A percentile compares a stretch with the other conserved stretches of the same genome.
Conservation (phyloP, 345 rosid genomes). For the Eucalyptus pauciflora region DNA sequence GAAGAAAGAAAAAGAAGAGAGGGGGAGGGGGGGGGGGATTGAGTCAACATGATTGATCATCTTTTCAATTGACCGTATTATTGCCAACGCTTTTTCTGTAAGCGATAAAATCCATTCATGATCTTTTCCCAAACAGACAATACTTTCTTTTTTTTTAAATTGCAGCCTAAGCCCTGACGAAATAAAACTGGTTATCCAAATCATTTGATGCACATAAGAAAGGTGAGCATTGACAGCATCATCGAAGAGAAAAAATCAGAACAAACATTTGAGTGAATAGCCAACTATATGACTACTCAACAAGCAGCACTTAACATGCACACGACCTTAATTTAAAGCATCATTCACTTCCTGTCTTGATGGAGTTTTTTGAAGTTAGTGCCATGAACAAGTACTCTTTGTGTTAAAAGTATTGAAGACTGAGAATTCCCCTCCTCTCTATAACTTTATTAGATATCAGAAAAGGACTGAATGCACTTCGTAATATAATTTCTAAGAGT, state of each 20-base stretch:
- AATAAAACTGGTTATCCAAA: not conserved
- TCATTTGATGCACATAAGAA: not conserved
- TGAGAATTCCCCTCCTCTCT: not conserved
- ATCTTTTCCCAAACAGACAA: not conserved
- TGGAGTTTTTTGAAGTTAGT: not conserved
- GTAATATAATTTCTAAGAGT: not conserved
- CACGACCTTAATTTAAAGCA: not conserved
- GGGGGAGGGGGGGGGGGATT: rapidly evolving
- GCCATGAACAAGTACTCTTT: not conserved
- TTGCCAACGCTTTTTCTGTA: not conserved
- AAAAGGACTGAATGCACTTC: not conserved
- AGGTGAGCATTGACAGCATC: not conserved
- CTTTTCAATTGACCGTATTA: not conserved
- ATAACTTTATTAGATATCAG: not conserved
- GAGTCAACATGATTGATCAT: not conserved
- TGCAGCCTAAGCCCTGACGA: not conserved
- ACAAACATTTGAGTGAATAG: not conserved
- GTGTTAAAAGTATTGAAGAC: not conserved
- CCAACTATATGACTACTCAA: not conserved
- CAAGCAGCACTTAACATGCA: not conserved
- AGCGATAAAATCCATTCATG: not conserved
- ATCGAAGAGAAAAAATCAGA: not conserved
- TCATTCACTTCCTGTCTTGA: not conserved
- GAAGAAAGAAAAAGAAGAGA: no score
- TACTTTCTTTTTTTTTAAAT: not conserved